These are phyloP conservation scores for Lachnellula hyalina DNA, from an alignment of 2,329 filamentous ascomycete species.

Conservation along the genomic window DNA sequence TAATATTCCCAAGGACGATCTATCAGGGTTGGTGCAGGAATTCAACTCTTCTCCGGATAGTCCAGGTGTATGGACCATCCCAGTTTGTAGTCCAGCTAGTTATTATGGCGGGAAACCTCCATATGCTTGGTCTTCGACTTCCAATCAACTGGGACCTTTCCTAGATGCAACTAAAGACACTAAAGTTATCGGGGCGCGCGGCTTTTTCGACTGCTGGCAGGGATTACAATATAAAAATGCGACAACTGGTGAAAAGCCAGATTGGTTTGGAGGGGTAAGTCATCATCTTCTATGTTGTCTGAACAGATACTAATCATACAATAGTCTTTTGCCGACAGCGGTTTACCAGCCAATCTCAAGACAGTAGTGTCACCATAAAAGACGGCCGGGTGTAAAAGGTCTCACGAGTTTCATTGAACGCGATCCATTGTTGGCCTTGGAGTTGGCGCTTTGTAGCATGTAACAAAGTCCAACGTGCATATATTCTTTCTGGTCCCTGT, in stretches of 20 bases:
- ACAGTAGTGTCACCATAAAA: neutral
- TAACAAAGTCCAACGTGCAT: too few species aligned
- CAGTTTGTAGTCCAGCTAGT: neutral
- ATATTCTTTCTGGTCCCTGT: too few species aligned
- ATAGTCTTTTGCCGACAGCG: neutral
- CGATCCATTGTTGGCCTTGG: too few species aligned
- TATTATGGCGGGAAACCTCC: neutral
- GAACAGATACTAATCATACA: too few species aligned
- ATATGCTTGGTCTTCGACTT: neutral
- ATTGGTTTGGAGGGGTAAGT: neutral
- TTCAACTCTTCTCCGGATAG: neutral
- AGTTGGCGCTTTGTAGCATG: too few species aligned
- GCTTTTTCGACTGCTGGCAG: neutral
- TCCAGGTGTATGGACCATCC: neutral
- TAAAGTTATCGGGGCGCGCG: neutral
- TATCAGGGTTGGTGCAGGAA: neutral
- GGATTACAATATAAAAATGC: neutral
- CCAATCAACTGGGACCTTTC: neutral
- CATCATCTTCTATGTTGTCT: too few species aligned
- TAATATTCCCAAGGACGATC: neutral
- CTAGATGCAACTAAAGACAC: neutral
- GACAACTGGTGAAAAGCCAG: neutral
- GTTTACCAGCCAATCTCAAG: neutral
- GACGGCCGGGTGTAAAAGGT: too few species aligned
- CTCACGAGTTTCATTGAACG: too few species aligned